Conservation (phyloP, 495 filamentous ascomycete species). For the Talaromyces liani region DNA sequence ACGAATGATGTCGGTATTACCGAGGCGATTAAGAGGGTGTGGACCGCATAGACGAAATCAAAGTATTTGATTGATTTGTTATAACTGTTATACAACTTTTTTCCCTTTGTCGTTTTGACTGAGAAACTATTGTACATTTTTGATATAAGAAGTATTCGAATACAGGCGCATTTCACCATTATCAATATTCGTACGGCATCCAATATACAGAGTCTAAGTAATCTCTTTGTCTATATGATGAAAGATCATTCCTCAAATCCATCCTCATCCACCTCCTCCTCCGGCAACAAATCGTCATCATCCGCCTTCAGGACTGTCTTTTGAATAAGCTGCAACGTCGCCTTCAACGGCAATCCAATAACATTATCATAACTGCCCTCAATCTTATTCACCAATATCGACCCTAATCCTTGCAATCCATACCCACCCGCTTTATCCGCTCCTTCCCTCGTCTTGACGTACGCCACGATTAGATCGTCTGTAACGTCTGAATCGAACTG, state of each 20-base stretch:
- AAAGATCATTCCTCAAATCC: slow-evolving; percentile 15
- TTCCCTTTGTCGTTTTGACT: slow-evolving; percentile 5
- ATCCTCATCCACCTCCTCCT: slow-evolving; percentile 18
- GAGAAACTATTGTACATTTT: slow-evolving; percentile 8
- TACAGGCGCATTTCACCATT: neutral
- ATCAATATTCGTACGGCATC: neutral
- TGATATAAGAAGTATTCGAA: neutral
- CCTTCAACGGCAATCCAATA: slow-evolving; percentile 81
- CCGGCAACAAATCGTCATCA: slow-evolving; percentile 42
- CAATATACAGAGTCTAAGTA: neutral
- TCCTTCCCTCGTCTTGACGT: slow-evolving; percentile 87
- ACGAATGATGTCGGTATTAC: slow-evolving; percentile 97
- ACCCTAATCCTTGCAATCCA: slow-evolving; percentile 84
- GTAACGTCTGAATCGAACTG: slow-evolving; percentile 64
- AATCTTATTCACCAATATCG: slow-evolving; percentile 76
- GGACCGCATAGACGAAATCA: slow-evolving; percentile 53
- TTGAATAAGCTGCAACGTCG: slow-evolving; percentile 77
- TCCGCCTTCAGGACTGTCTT: slow-evolving; percentile 56
- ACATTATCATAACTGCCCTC: slow-evolving; percentile 93
- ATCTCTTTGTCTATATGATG: neutral
- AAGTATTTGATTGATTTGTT: neutral
- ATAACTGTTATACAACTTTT: slow-evolving; percentile 4
- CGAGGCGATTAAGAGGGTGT: slow-evolving; percentile 77
- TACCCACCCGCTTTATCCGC: slow-evolving; percentile 96
- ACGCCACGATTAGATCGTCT: slow-evolving; percentile 78